These are phyloP conservation scores for Russula sp. DNA, from an alignment of 768 basidiomycete species.

Conservation along the genomic window DNA sequence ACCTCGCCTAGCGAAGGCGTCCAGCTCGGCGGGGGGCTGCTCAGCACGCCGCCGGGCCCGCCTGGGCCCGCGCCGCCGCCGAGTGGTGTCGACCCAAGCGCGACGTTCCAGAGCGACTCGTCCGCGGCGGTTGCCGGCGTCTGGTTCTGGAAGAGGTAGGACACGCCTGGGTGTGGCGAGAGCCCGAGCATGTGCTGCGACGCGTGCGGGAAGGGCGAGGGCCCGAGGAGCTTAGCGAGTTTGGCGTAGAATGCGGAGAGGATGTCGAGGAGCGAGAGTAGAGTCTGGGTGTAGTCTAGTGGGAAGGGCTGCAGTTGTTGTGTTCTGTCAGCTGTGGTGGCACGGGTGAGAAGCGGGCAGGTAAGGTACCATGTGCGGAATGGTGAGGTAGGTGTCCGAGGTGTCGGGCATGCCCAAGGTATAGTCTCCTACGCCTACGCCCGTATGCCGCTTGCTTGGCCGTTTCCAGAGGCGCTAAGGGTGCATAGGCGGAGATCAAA, in stretches of 20 bases:
- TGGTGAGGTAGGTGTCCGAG: conserved; percentile 64
- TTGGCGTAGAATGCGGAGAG: conserved; percentile 88
- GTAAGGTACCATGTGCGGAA: conserved; percentile 65
- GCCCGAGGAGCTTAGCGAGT: conserved; percentile 75
- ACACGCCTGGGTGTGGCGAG: conserved; percentile 76
- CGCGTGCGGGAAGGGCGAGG: conserved; percentile 65
- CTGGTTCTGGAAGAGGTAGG: conserved; percentile 61
- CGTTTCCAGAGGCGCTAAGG: conserved; percentile 51
- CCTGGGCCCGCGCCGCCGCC: conserved; percentile 28
- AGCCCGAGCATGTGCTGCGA: conserved; percentile 73
- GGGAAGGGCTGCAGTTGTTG: conserved; percentile 62
- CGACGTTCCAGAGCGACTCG: conserved; percentile 69
- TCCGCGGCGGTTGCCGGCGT: conserved; percentile 34
- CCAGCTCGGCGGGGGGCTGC: conserved; percentile 57
- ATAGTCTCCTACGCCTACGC: conserved; percentile 55
- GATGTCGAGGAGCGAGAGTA: conserved; percentile 83
- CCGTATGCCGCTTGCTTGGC: conserved; percentile 46
- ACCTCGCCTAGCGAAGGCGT: conserved; percentile 60
- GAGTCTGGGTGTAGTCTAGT: conserved; percentile 83
- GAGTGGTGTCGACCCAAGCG: conserved; percentile 21
- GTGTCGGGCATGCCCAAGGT: conserved; percentile 54
- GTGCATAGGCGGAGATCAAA: conserved; percentile 1
- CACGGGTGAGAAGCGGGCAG: neutral
- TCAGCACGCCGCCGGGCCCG: conserved; percentile 28
- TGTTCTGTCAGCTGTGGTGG: neutral